phyloP scores from a whole-genome alignment of 2,329 filamentous ascomycete genomes.

The Fusarium algeriense region DNA sequence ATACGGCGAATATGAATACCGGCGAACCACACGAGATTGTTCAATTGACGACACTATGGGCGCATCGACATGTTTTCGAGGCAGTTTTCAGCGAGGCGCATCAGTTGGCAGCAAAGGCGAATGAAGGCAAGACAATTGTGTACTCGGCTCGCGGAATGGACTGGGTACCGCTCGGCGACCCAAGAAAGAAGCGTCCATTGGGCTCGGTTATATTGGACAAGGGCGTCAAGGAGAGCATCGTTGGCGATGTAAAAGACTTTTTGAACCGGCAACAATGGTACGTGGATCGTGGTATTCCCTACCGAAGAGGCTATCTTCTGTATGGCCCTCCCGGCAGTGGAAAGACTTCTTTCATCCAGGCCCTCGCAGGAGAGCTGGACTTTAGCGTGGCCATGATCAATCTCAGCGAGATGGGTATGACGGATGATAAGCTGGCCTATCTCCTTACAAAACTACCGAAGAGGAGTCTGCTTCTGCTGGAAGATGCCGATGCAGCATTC shows the following conservation, averaged over 20 bases:
- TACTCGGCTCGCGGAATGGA: constrained; percentile 87
- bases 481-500: constrained; percentile 94
- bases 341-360: constrained; percentile 97
- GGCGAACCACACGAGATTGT: constrained; percentile 96
- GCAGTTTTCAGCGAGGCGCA: constrained; percentile 91
- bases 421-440: constrained; percentile 88
- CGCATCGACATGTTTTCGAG: constrained; percentile 89
- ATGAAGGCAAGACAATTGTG: constrained; percentile 93
- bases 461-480: constrained; percentile 83
- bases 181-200: constrained; percentile 87
- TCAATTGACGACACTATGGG: constrained; percentile 90
- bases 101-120: constrained; percentile 78
- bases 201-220: constrained; percentile 88
- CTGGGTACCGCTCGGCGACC: constrained; percentile 87
- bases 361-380: constrained; percentile 90
- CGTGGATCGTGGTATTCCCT: constrained; percentile 92
- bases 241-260: constrained; percentile 86
- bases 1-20: constrained; percentile 81
- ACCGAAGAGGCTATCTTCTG: constrained; percentile 87
- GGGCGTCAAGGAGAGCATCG: constrained; percentile 84
- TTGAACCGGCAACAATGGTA: constrained; percentile 87
- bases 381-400: constrained; percentile 95
- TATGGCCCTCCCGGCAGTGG: constrained; percentile 92
- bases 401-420: constrained; percentile 88
- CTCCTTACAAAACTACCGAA: constrained; percentile 87